Evolutionary conservation across 345 rosid species (phyloP), one percentile per base, ranked within the genome.

Genomic region (Arabidopsis thaliana): DNA sequence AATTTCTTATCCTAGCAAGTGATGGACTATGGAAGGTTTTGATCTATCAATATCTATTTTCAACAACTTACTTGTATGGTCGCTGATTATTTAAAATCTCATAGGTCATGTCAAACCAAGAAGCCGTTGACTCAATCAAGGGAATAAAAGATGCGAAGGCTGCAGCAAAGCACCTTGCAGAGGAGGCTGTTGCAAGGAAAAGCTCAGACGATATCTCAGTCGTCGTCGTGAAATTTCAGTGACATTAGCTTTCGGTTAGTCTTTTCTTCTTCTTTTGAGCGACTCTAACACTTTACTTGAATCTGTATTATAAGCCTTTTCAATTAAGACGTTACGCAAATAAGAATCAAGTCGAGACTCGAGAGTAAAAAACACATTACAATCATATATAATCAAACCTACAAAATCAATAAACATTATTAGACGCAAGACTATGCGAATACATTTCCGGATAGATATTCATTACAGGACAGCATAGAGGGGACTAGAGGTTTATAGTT

Each of bases 21-120:
- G 97, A 95, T 73, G 97, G 99, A 4, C 75, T 95, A 16, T 95
- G 99, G 97, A 90, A 88, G 96, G 99, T 92, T 42, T 45, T 41
- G 69, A 61, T 63, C 36, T 60, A 34, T 33, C 60, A 30, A 12
- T 45, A 61, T 68, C 62, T 56, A 12, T 45, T 51, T 41, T 66
- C 42, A 10, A 22, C 30, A 36, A 67, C 8, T 73, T 72, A 37
- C 59, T 64, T 9, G 10, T 73, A 32, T 63, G 49, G 73, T 72
- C 7, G 4, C 72, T 73, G 53, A 65, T 25, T 56, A 3, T 63
- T 25, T 0, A 33, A 49, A 10, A 55, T 65, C 48, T 57, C 36
- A 25, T 81, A 91, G 98, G 98, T 89, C 22, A 91, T 90, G 93
- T 74, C 91, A 14, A 95, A 95, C 76, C 97, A 90, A 80, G 97